phyloP scores from a whole-genome alignment of 2,329 filamentous ascomycete genomes.

The Fusarium chlamydosporum region DNA sequence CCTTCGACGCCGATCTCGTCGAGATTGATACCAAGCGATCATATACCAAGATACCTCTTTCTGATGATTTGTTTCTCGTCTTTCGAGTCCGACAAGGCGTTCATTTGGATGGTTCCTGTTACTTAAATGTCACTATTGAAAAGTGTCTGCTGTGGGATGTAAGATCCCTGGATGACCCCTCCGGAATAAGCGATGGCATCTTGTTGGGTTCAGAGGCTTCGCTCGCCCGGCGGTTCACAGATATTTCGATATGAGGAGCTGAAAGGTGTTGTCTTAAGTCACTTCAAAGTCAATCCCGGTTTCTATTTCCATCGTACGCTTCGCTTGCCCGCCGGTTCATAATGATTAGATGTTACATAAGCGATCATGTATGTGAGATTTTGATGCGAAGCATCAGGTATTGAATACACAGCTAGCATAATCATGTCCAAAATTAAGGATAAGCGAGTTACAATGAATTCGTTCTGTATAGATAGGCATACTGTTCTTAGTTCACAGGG shows the following conservation, averaged over 20 bases:
- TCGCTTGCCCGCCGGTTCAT: too few species aligned
- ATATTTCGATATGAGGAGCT: slow-evolving; percentile 6
- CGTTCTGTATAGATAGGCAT: too few species aligned
- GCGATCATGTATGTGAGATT: too few species aligned
- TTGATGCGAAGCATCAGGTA: too few species aligned
- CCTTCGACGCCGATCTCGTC: not conserved
- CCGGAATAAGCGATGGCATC: not conserved
- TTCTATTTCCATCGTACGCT: too few species aligned
- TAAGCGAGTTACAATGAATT: too few species aligned
- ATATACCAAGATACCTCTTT: not conserved
- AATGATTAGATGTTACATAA: too few species aligned
- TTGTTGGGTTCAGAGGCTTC: not conserved
- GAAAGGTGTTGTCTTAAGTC: too few species aligned
- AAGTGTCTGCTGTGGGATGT: not conserved
- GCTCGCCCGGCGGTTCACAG: slow-evolving; percentile 4
- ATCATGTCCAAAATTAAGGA: too few species aligned
- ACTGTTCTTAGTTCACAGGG: too few species aligned
- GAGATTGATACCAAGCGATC: not conserved
- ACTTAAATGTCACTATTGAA: slow-evolving; percentile 20
- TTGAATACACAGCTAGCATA: too few species aligned
- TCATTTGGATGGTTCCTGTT: not conserved
- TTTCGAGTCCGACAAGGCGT: slow-evolving; percentile 1
- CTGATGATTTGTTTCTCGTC: not conserved
- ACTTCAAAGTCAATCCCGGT: too few species aligned
- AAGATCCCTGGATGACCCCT: not conserved